Evolutionary conservation across 2,329 filamentous ascomycete species (phyloP).

Genomic region (Aspergillus niger): DNA sequence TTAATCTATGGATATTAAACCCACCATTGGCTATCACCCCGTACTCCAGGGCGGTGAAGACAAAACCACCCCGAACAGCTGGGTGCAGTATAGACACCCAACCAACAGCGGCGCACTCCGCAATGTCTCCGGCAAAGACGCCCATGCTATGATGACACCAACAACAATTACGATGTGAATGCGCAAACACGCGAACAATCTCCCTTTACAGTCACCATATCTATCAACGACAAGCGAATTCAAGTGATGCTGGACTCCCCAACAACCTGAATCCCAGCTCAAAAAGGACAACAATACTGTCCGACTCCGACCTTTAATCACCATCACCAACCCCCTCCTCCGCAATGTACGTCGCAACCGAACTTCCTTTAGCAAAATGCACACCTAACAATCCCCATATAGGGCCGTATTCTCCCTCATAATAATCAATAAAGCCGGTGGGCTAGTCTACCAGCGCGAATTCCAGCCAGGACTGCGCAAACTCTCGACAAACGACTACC

Average conservation of each 20-base stretch:
- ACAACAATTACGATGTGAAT: conserved; percentile 4
- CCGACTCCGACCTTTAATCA: neutral
- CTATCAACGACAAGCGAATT: neutral
- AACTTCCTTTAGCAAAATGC: conserved; percentile 1
- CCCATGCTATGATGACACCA: conserved; percentile 2
- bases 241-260: neutral
- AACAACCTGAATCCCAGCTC: neutral
- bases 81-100: conserved; percentile 14
- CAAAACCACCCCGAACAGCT: neutral
- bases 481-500: conserved; percentile 91
- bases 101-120: conserved; percentile 5
- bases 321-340: neutral
- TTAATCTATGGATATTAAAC: neutral
- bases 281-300: neutral
- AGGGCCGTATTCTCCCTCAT: conserved; percentile 96
- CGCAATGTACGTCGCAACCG: conserved; percentile 25
- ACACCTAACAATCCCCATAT: neutral
- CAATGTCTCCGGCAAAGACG: conserved; percentile 4
- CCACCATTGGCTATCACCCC: neutral
- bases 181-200: neutral
- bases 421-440: conserved; percentile 98
- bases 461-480: conserved; percentile 87
- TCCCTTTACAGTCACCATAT: neutral
- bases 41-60: neutral
- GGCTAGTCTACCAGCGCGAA: conserved; percentile 92